Conservation (phyloP, 495 filamentous ascomycete species). For the Penicillium bovifimosum region DNA sequence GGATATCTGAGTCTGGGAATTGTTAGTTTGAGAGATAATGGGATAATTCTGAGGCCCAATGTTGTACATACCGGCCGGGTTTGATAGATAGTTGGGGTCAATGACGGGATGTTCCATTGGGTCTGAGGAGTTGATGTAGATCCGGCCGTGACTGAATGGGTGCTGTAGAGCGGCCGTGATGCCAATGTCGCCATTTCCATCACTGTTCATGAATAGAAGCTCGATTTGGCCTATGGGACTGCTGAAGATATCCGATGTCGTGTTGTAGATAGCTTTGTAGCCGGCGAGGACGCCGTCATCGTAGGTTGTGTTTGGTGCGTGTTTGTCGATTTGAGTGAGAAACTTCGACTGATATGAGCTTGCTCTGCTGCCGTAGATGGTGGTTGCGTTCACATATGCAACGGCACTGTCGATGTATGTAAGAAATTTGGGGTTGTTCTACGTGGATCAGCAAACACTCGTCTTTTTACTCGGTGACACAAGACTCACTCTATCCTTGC, state of each 20-base stretch:
- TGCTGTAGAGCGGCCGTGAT: constrained; percentile 35
- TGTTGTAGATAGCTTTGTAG: constrained; percentile 32
- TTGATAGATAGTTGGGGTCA: constrained; percentile 30
- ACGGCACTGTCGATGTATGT: constrained; percentile 30
- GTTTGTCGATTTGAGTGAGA: constrained; percentile 17
- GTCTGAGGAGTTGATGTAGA: constrained; percentile 34
- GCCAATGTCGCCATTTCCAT: constrained; percentile 27
- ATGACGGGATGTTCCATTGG: constrained; percentile 33
- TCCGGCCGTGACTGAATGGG: constrained; percentile 30
- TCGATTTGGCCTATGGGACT: constrained; percentile 26
- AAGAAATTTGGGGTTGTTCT: constrained; percentile 25
- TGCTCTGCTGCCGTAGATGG: constrained; percentile 17
- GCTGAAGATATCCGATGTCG: constrained; percentile 25
- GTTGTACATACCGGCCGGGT: constrained; percentile 22
- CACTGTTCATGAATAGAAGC: constrained; percentile 32
- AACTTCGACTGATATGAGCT: constrained; percentile 11
- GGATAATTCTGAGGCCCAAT: no score
- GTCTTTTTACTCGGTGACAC: background rate
- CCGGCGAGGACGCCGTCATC: constrained; percentile 24
- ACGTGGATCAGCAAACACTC: constrained; percentile 4
- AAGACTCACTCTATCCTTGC: constrained; percentile 20
- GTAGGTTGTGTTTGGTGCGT: constrained; percentile 23
- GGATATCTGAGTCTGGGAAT: constrained; percentile 27
- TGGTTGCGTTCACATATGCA: constrained; percentile 29
- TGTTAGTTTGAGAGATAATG: background rate